Evolutionary conservation across 257 asterid genomes (phyloP), one percentile per base, ranked within the genome.

Genomic region (Nicotiana paniculata): DNA sequence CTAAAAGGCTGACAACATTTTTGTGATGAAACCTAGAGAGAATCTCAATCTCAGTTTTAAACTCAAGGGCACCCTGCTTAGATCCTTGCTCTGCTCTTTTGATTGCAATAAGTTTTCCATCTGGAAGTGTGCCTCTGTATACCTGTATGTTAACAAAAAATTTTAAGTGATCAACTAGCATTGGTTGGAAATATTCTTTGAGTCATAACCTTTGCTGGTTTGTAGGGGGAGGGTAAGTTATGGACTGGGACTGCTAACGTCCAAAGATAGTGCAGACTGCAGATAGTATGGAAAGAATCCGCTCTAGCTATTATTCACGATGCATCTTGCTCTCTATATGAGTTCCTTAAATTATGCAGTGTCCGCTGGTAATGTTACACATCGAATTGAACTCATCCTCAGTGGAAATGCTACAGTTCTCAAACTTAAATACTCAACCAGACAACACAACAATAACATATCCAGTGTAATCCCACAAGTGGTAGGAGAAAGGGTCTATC

Each of bases 11-110:
- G 55, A 82, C 85, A 12, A 82, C 76, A 64, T 81, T 81, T 57
- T 81, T 81, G 67, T 81, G 84, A 68, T 81, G 84, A 70, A 81
- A 48, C 79, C 84, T 61, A 17, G 85, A 82, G 4, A 82, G 64
- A 17, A 82, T 54, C 82, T 82, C 81, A 63, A 82, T 82, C 76
- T 82, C 85, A 24, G 82, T 82, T 76, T 82, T 82, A 26, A 82
- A 82, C 67, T 82, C 85, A 28, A 11, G 79, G 35, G 67, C 63
- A 9, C 84, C 84, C 30, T 81, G 84, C 84, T 21, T 68, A n/a
- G 84, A 81, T 55, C 80, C 80, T 28, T 81, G 74, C 33, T 70
- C 80, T 54, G 84, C 72, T 53, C 83, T 53, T 70, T 82, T 82
- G 18, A 70, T 70, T 13, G 84, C 84, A 82, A 82, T 43, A 12